Evolutionary conservation across 1,284 basidiomycete species (phyloP).

Genomic region (Trichosporon coremiiforme): DNA sequence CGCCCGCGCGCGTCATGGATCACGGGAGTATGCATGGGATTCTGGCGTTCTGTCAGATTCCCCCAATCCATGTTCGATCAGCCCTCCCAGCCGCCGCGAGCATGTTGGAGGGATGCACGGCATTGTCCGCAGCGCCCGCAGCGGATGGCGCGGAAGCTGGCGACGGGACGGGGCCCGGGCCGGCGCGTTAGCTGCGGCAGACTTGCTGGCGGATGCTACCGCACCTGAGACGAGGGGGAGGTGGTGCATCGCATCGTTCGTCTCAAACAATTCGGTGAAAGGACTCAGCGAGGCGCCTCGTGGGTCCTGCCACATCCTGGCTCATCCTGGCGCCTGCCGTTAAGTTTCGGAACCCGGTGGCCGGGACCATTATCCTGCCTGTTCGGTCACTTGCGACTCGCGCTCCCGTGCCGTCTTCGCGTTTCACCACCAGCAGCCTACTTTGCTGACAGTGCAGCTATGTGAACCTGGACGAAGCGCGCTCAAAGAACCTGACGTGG

Average conservation of each 20-base stretch:
- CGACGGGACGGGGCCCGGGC: too few species aligned
- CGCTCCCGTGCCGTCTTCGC: background rate
- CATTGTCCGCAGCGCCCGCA: background rate
- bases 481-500: conserved; percentile 21
- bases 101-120: background rate
- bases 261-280: background rate
- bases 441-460: conserved; percentile 15
- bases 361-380: background rate
- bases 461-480: conserved; percentile 5
- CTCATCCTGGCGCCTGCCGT: background rate
- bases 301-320: background rate
- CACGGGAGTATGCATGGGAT: background rate
- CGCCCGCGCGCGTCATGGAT: too few species aligned
- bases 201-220: too few species aligned
- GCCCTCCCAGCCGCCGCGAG: too few species aligned
- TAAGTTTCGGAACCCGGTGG: background rate
- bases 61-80: background rate
- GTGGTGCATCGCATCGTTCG: background rate
- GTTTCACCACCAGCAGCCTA: background rate
- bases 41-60: background rate
- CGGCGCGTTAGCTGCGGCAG: background rate
- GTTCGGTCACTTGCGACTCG: background rate
- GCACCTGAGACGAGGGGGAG: background rate
- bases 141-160: background rate
- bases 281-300: background rate